Conservation (phyloP, 1,284 basidiomycete species). For the Coriolopsis trogii region DNA sequence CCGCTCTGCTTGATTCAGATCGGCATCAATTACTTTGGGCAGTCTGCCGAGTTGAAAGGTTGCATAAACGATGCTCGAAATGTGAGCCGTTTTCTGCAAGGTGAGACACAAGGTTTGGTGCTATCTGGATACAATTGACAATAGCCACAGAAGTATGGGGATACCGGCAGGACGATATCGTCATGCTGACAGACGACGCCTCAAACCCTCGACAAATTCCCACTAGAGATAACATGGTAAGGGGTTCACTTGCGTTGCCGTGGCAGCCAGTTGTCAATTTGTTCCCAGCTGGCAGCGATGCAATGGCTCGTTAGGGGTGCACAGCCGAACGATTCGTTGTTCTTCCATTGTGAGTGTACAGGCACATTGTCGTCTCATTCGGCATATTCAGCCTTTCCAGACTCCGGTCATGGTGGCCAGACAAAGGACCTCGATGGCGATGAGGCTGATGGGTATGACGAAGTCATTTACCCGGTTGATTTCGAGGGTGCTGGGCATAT, state of each 20-base stretch:
- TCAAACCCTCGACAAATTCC: slow-evolving; percentile 66
- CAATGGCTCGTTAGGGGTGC: slow-evolving; percentile 88
- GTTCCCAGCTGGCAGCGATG: slow-evolving; percentile 73
- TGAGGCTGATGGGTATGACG: slow-evolving; percentile 66
- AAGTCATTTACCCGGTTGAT: slow-evolving; percentile 89
- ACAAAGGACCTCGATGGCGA: slow-evolving; percentile 76
- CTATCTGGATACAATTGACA: neutral
- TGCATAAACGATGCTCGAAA: slow-evolving; percentile 91
- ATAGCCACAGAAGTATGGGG: slow-evolving; percentile 56
- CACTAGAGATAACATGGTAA: slow-evolving; percentile 81
- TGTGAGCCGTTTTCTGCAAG: slow-evolving; percentile 70
- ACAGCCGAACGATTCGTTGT: slow-evolving; percentile 82
- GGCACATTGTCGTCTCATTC: no score
- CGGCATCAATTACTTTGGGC: slow-evolving; percentile 83
- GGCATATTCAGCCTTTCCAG: slow-evolving; percentile 32
- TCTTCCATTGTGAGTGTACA: slow-evolving; percentile 81
- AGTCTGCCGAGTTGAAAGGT: slow-evolving; percentile 65
- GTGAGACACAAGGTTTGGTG: slow-evolving; percentile 49
- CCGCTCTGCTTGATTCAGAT: slow-evolving; percentile 47
- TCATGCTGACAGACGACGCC: slow-evolving; percentile 83
- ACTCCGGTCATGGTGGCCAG: slow-evolving; percentile 84
- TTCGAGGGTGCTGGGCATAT: slow-evolving; percentile 73
- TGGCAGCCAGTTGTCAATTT: neutral
- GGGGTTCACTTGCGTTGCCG: slow-evolving; percentile 22
- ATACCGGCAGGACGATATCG: slow-evolving; percentile 83